phyloP scores from a whole-genome alignment of 257 asterid genomes.

The Sherardia arvensis region DNA sequence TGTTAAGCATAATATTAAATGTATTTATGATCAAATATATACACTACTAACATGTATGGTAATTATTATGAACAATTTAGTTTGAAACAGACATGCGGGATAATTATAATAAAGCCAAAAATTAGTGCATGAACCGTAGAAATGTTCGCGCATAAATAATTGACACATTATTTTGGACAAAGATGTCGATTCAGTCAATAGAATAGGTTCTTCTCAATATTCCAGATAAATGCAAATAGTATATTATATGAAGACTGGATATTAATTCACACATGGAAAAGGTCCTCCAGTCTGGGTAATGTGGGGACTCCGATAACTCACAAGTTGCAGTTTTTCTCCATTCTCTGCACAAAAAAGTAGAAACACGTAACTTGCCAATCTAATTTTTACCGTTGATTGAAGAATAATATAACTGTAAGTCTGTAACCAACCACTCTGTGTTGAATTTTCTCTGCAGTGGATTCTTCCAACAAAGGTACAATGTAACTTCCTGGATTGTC shows the following conservation, averaged over 20 bases:
- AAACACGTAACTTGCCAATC: not conserved
- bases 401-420: too few relatives aligned
- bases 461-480: not conserved
- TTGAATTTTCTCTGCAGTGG: not conserved
- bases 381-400: too few relatives aligned
- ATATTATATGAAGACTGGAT: not conserved
- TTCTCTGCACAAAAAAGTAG: not conserved
- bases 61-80: too few relatives aligned
- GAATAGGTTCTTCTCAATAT: too few relatives aligned
- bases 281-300: not conserved
- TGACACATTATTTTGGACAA: not conserved
- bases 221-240: not conserved
- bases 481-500: not conserved
- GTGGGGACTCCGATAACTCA: not conserved
- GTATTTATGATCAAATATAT: too few relatives aligned
- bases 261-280: not conserved
- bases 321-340: not conserved
- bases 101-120: too few relatives aligned
- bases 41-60: too few relatives aligned
- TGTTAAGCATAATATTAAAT: too few relatives aligned
- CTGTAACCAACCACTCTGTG: too few relatives aligned
- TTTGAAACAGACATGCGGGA: too few relatives aligned
- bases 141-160: too few relatives aligned
- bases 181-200: not conserved
- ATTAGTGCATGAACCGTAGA: too few relatives aligned